Evolutionary conservation across 2,329 filamentous ascomycete species (phyloP).

Genomic region (Phialophora chinensis): DNA sequence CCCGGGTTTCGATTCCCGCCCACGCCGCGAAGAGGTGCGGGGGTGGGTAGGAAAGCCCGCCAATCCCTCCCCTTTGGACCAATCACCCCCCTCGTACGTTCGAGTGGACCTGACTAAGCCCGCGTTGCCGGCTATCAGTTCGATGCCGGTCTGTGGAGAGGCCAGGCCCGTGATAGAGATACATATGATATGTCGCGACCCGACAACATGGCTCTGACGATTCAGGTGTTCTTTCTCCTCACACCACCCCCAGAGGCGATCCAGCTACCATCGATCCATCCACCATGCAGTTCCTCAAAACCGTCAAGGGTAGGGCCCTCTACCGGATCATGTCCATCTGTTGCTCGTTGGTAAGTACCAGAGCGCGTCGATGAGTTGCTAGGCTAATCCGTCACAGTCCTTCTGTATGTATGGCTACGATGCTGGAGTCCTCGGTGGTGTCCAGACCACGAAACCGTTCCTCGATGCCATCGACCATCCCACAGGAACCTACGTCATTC

Average conservation of each 20-base stretch:
- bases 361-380: background rate
- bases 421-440: conserved; percentile 46
- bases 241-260: background rate
- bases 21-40: conserved; percentile 14
- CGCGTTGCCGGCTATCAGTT: background rate
- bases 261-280: background rate
- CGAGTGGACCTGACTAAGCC: background rate
- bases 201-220: background rate
- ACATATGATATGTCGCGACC: background rate
- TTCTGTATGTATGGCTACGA: conserved; percentile 48
- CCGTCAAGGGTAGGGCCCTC: conserved; percentile 40
- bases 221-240: background rate
- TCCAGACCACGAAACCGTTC: conserved; percentile 43
- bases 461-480: conserved; percentile 42
- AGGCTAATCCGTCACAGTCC: conserved; percentile 20
- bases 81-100: conserved; percentile 8
- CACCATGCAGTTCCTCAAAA: conserved; percentile 25
- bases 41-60: conserved; percentile 5
- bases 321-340: conserved; percentile 42
- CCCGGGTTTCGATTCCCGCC: conserved; percentile 30
- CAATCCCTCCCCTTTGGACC: background rate
- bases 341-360: conserved; percentile 38
- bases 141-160: conserved; percentile 1
- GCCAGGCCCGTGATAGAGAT: conserved; percentile 9
- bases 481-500: conserved; percentile 33